Evolutionary conservation across 805 yeast genomes (phyloP), one percentile per base, ranked within the genome.

Genomic region (Priceomyces carsonii): DNA sequence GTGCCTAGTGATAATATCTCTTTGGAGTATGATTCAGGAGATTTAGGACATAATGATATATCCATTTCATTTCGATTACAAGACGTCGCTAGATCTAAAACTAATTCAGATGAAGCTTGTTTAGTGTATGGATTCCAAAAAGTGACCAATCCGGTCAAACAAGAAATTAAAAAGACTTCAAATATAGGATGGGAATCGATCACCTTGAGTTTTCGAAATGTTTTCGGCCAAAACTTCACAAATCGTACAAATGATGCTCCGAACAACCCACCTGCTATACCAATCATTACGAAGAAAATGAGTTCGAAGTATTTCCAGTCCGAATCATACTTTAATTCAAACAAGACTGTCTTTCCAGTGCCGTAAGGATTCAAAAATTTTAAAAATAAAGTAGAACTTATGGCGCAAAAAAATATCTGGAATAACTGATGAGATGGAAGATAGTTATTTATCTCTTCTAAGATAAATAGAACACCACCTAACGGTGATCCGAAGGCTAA

Each of bases 401-500:
- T 73, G 9, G 82, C 79, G 52, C 81, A 75, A 41, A 76, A 69
- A 50, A 77, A 77, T 12, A 75, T 65, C 28, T 75, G 68, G 51
- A 77, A 75, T 9, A 77, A 54, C 37, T 76, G 80, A 35, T 71
- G 68, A 6, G 78, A 73, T 4, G 80, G 75, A 26, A 77, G 59
- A 39, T 75, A 72, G 50, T 77, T 73, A 39, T 75, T 70, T 9
- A 77, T 79, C 40, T 77, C 82, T 44, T 77, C 82, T 33, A 77
- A 57, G 17, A 74, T 68, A 49, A 77, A 77, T 15, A 77, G 49
- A 3, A 77, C 80, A 1, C 80, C 82, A 2, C 82, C 82, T 6
- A 77, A 50, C 2, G 82, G 82, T 1, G 78, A 70, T 0, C 82
- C 82, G 55, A 77, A 77, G 1, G 82, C 80, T 18, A 77, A 57